Evolutionary conservation across 2,329 filamentous ascomycete genomes (phyloP), one percentile per base, ranked within the genome.

Genomic region (Colletotrichum spinosum): DNA sequence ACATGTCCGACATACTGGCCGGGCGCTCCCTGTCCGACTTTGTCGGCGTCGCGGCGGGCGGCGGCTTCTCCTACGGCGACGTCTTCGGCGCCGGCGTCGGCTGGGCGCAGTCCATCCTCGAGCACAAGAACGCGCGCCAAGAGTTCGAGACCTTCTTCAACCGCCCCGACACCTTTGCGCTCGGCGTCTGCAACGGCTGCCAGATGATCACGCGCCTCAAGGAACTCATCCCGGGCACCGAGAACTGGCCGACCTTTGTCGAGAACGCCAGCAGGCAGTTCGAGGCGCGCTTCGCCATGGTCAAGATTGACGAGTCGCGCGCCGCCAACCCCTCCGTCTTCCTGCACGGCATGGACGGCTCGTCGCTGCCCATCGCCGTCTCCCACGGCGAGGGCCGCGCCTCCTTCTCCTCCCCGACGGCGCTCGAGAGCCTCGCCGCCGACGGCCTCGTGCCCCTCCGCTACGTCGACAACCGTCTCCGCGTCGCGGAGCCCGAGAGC

Each of bases 111-210:
- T 95, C 92, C 2, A 94, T 98, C 44, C 86, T 98, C 15, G 87
- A 97, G 77, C 93, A 98, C 79, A 86, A 90, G 62, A 90, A 90
- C 46, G 85, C 86, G 2, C 88, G 94, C 46, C 84, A 85, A 62
- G 92, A 95, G 71, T 97, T 98, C 80, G 83, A 91, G 72, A 79
- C 82, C 53, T 98, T 97, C 86, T 98, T 98, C 81, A 86, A 89
- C 70, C 88, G 96, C 37, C 87, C 90, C 5, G 93, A 97, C 75
- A 98, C 96, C 0, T 98, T 99, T 78, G 85, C 93, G 0, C 86
- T 99, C 1, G 96, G 96, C 71, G 93, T 98, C 39, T 98, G 96
- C 86, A 99, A 99, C 76, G 96, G 96, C 55, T 98, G 96, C 76
- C 96, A 99, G 79, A 97, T 98, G 88, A 83, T 98, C 45, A 92